Conservation (phyloP, 2,329 filamentous ascomycete species). For the Aspergillus sp. region DNA sequence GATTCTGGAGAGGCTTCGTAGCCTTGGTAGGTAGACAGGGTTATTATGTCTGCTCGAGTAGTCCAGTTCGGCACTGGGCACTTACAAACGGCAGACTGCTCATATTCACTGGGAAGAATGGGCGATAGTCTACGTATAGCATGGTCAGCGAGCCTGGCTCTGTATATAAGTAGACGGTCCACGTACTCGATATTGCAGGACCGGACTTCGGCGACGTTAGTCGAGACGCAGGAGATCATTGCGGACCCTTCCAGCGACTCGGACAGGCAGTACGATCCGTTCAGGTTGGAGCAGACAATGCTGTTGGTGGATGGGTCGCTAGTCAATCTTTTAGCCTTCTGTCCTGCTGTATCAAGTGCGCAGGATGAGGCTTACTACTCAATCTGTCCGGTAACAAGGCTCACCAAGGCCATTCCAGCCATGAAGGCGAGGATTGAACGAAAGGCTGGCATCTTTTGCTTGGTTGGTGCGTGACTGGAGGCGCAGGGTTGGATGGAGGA, state of each 20-base stretch:
- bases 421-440: too few relatives aligned
- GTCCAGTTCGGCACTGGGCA: too few relatives aligned
- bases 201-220: slow-evolving; percentile 6
- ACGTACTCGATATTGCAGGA: slow-evolving; percentile 13
- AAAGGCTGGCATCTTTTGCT: too few relatives aligned
- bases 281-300: slow-evolving; percentile 11
- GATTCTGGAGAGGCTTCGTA: slow-evolving; percentile 7
- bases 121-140: slow-evolving; percentile 6
- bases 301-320: slow-evolving; percentile 11
- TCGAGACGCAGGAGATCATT: slow-evolving; percentile 10
- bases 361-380: slow-evolving; percentile 4
- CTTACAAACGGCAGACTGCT: slow-evolving; percentile 11
- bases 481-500: too few relatives aligned
- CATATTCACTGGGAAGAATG: slow-evolving; percentile 9
- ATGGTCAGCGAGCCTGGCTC: neutral
- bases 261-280: slow-evolving; percentile 10
- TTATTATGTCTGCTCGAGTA: too few relatives aligned
- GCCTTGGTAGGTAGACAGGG: too few relatives aligned
- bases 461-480: too few relatives aligned
- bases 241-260: slow-evolving; percentile 9
- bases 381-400: slow-evolving; percentile 5
- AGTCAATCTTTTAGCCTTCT: neutral
- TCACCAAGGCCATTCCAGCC: too few relatives aligned
- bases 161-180: neutral
- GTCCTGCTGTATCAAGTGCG: neutral